Base-by-base conservation (phyloP, 495 filamentous ascomycete genomes). In the Pyrenopolyporus hunteri region DNA sequence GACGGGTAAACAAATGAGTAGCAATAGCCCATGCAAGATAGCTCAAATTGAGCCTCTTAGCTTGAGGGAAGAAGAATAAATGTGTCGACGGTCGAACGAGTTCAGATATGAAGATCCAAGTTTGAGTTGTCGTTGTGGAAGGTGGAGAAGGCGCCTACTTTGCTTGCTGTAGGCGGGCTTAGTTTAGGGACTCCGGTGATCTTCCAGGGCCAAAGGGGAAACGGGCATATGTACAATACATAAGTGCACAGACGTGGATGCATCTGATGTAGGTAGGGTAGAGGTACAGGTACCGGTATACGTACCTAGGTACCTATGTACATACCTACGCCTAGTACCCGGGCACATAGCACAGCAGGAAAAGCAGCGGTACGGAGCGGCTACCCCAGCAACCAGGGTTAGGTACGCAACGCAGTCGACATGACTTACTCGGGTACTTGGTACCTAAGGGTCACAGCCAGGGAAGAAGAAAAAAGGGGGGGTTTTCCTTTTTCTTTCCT, bases 91-190 rank as follows among this genome's bases (percentile, higher is more conserved):
- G 52, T 53, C 47, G 53, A 46, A 56, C 54, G 23, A 49, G 28
- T 32, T 50, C 36, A 39, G 43, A 48, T 49, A 63, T 52, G 45
- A 62, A 62, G 42, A 60, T 47, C 31, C 4, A 54, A 54, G 57
- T 56, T 65, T 60, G 57, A 62, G 63, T 66, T 61, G 63, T 66
- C 63, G 63, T 66, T 61, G 57, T 66, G 63, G 51, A 66, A 66
- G 61, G 63, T 66, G 63, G 63, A 66, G 63, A 66, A 62, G 22
- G 16, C 17, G 10, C 17, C 17, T 42, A 46, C 55, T 31, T 28
- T 1, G 29, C n/a, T 19, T 48, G n/a, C 51, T 23, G 37, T 62
- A 51, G 47, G 28, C 33, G 26, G 23, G 53, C 32, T 64, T 56
- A 32, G 35, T 32, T 64, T 53, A 66, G 63, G 50, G 54, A 64